A percentile compares a stretch with the other conserved stretches of the same genome.
Evolutionary conservation across 805 yeast species (phyloP).

Genomic region (Candida silvicultrix): DNA sequence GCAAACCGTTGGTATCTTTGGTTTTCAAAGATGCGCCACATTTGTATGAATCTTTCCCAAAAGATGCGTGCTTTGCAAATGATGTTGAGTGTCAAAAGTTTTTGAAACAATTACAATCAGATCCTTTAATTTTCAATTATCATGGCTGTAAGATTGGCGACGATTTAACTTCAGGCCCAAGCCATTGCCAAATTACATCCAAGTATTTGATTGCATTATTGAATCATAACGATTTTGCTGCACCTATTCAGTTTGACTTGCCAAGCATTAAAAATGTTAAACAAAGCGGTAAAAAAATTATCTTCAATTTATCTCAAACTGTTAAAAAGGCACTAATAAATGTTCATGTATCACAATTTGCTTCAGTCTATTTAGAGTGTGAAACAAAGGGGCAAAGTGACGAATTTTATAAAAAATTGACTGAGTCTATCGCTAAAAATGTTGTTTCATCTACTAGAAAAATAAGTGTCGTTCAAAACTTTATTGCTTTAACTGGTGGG

Average conservation of each 20-base stretch:
- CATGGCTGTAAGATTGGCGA: slow-evolving; percentile 4
- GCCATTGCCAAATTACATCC: slow-evolving; percentile 11
- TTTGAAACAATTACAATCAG: slow-evolving; percentile 3
- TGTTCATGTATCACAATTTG: slow-evolving; percentile 1
- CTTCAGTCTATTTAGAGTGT: slow-evolving; percentile 7
- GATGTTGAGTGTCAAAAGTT: slow-evolving; percentile 12
- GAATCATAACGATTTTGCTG: slow-evolving; percentile 12
- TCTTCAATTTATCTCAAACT: slow-evolving; percentile 2
- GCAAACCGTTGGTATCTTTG: background rate
- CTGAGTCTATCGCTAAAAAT: background rate
- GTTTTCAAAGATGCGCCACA: background rate
- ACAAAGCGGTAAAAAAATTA: background rate
- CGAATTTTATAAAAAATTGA: background rate
- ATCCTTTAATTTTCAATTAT: slow-evolving; percentile 6
- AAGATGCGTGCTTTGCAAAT: slow-evolving; percentile 10
- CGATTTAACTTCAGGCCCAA: slow-evolving; percentile 1
- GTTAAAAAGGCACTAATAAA: slow-evolving; percentile 11
- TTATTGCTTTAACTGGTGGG: slow-evolving; percentile 16
- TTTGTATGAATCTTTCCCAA: slow-evolving; percentile 1
- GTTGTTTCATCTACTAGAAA: slow-evolving; percentile 16
- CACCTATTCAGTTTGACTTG: slow-evolving; percentile 16
- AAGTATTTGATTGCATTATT: slow-evolving; percentile 8
- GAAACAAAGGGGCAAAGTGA: background rate
- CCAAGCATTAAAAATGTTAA: slow-evolving; percentile 3
- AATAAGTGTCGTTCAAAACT: slow-evolving; percentile 26